Base-by-base conservation (phyloP, 2,329 filamentous ascomycete genomes). In the Colletotrichum sp. region DNA sequence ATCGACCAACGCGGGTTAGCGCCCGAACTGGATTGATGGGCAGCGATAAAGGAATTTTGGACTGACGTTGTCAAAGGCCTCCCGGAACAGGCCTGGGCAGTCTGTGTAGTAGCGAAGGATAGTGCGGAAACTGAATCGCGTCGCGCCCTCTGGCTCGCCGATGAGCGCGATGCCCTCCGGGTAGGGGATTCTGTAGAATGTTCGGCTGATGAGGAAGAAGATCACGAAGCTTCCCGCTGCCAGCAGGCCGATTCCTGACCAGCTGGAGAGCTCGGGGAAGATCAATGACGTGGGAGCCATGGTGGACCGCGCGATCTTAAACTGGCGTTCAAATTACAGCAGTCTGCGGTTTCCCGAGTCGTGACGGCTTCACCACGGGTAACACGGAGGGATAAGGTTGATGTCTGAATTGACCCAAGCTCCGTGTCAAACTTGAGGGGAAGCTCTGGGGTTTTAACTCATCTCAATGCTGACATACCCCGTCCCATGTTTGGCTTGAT, bases 61-160 rank as follows among this genome's bases (percentile, higher is more conserved):
- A 26, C 76, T 24, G 60, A 84, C 83, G 3, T 82, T 77, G 36
- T 83, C 77, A 15, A 84, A 83, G 0, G 83, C 83, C 6, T 85
- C 83, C 13, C 76, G 67, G 28, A 80, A 84, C 9, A 85, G 68
- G 0, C 78, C 68, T 55, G 79, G 69, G 60, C 83, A 85, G 12
- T 84, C 80, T 2, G 72, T 82, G 73, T 82, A 81, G 75, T 82
- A 85, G 0, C 77, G 77, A 32, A 78, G 62, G 36, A 81, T 70
- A 2, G 83, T 85, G 9, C 79, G 79, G 15, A 83, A 39, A 64
- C 83, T 84, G 67, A 85, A 84, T 59, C 64, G 59, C 5, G 64
- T 76, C 9, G 73, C 73, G 6, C 73, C 73, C 24, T 73, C 44
- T 0, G 78, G 78, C 36, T 84, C 82, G 34, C 82, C 76, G 9